phyloP scores from a whole-genome alignment of 2,329 filamentous ascomycete genomes.

The Lachnellula suecica region DNA sequence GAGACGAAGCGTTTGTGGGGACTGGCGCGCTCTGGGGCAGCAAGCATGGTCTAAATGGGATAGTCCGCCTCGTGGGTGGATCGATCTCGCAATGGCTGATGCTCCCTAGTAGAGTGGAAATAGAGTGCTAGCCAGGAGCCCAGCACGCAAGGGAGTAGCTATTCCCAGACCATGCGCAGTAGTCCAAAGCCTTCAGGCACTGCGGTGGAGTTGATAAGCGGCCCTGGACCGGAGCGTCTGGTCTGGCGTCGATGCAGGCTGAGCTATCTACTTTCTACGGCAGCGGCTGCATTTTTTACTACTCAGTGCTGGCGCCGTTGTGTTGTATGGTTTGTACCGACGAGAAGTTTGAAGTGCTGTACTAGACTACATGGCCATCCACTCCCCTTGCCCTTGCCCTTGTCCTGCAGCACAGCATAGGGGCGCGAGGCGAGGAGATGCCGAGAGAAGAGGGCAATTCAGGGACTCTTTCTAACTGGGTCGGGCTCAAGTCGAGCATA shows the following conservation, averaged over 20 bases:
- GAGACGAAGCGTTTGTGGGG: conserved; percentile 7
- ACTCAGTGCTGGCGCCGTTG: background rate
- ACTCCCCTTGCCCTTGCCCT: too few relatives aligned
- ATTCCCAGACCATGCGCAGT: background rate
- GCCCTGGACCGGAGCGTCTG: background rate
- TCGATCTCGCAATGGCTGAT: too few relatives aligned
- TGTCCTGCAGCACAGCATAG: background rate
- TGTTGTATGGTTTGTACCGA: background rate
- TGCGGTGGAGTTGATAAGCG: too few relatives aligned
- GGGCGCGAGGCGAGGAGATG: conserved; percentile 5
- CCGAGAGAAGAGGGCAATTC: conserved; percentile 23
- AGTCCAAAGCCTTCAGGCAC: too few relatives aligned
- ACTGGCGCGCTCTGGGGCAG: conserved; percentile 8
- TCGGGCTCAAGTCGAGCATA: conserved; percentile 15
- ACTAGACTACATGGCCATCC: too few relatives aligned
- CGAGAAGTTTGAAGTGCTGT: background rate
- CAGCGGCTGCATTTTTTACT: background rate
- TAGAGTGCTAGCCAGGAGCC: conserved; percentile 1
- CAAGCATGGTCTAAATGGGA: conserved; percentile 18
- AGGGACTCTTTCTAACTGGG: conserved; percentile 15
- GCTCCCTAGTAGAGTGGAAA: conserved; percentile 8
- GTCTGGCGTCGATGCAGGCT: background rate
- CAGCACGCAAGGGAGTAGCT: background rate
- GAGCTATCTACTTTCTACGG: background rate
- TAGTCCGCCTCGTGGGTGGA: conserved; percentile 12